Conservation (phyloP, 768 basidiomycete genomes). For the Mycena galericulata region DNA sequence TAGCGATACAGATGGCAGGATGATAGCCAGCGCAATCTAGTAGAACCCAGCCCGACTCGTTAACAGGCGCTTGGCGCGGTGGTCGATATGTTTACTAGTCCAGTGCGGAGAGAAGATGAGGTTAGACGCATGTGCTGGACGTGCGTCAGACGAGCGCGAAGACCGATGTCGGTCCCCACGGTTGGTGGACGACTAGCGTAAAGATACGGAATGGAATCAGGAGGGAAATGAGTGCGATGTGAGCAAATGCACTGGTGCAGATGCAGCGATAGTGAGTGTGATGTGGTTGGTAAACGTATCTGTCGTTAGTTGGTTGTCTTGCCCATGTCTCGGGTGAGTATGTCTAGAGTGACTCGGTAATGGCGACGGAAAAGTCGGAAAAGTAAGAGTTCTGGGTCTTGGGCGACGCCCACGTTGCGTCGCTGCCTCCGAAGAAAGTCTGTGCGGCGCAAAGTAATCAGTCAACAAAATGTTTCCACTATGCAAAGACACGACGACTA, state of each 20-base stretch:
- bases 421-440: slow-evolving; percentile 79
- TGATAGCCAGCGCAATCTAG: slow-evolving; percentile 26
- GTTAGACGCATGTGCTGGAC: slow-evolving; percentile 10
- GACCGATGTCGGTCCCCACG: slow-evolving; percentile 9
- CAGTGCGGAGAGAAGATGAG: slow-evolving; percentile 14
- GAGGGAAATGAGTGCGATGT: slow-evolving; percentile 1
- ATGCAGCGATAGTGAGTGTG: slow-evolving; percentile 17
- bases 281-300: no score
- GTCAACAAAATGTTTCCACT: neutral
- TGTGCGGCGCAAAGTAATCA: no score
- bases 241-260: neutral
- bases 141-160: slow-evolving; percentile 5
- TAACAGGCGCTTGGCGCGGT: slow-evolving; percentile 8
- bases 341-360: slow-evolving; percentile 59
- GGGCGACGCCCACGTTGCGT: slow-evolving; percentile 65
- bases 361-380: slow-evolving; percentile 76
- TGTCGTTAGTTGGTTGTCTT: slow-evolving; percentile 24
- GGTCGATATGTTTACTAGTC: slow-evolving; percentile 26
- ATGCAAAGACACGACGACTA: neutral
- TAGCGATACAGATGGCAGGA: neutral
- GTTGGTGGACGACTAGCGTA: slow-evolving; percentile 13
- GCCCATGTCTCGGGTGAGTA: neutral
- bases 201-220: neutral
- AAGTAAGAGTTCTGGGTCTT: slow-evolving; percentile 73
- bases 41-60: slow-evolving; percentile 22